Conservation (phyloP, 768 basidiomycete genomes). For the Tephrocybe sp. region DNA sequence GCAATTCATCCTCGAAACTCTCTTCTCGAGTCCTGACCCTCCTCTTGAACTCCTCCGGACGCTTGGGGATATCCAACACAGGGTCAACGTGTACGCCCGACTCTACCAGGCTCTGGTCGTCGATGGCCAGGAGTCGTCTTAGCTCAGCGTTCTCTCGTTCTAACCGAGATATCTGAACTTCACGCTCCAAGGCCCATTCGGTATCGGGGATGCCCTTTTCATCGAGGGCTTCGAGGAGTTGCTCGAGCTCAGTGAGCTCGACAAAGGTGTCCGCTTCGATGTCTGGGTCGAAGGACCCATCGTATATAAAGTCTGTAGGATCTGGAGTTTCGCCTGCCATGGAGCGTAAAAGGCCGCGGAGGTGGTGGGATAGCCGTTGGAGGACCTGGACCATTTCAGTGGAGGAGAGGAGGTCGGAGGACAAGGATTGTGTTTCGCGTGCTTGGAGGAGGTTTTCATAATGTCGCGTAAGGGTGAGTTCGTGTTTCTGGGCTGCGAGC, state of each 20-base stretch:
- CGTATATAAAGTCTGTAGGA: slow-evolving; percentile 32
- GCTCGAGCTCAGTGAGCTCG: slow-evolving; percentile 39
- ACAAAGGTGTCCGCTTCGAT: slow-evolving; percentile 33
- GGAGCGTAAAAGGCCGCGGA: slow-evolving; percentile 72
- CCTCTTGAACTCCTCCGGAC: slow-evolving; percentile 22
- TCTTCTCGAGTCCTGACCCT: slow-evolving; percentile 1
- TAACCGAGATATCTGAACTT: slow-evolving; percentile 81
- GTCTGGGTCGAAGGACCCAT: slow-evolving; percentile 31
- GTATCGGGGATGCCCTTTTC: slow-evolving; percentile 28
- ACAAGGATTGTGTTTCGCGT: slow-evolving; percentile 57
- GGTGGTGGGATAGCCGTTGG: slow-evolving; percentile 65
- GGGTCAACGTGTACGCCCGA: slow-evolving; percentile 55
- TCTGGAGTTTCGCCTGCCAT: slow-evolving; percentile 67
- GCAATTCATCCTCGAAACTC: background rate
- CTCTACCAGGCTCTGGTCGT: slow-evolving; percentile 50
- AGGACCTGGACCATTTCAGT: slow-evolving; percentile 66
- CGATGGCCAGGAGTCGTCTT: slow-evolving; percentile 74
- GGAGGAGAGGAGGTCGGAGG: slow-evolving; percentile 56
- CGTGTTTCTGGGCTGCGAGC: slow-evolving; percentile 92
- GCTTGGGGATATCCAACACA: slow-evolving; percentile 43
- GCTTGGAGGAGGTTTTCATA: slow-evolving; percentile 81
- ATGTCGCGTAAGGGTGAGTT: slow-evolving; percentile 82
- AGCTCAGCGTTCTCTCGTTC: slow-evolving; percentile 83
- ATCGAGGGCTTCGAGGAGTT: slow-evolving; percentile 44
- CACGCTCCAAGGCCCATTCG: slow-evolving; percentile 90